phyloP scores from a whole-genome alignment of 2,329 filamentous ascomycete species.

The Colletotrichum lindemuthianum region DNA sequence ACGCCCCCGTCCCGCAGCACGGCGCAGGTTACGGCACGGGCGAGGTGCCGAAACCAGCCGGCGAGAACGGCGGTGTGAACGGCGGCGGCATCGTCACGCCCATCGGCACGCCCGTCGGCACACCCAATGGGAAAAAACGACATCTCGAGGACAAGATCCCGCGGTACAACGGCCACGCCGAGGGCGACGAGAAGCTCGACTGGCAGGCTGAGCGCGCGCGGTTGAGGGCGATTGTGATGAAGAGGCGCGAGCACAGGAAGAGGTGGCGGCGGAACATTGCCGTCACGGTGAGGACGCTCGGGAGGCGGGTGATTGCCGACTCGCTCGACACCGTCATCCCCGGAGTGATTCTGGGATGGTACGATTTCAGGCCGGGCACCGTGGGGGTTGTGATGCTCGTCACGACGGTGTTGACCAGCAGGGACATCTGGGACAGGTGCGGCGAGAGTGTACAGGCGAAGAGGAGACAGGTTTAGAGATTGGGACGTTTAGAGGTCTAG shows the following conservation, averaged over 20 bases:
- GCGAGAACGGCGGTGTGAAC: slow-evolving; percentile 37
- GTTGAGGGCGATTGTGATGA: slow-evolving; percentile 46
- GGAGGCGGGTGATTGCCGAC: slow-evolving; percentile 64
- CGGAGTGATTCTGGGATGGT: slow-evolving; percentile 68
- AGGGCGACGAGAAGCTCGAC: slow-evolving; percentile 21
- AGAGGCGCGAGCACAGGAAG: slow-evolving; percentile 46
- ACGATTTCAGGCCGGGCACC: slow-evolving; percentile 58
- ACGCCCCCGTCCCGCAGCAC: slow-evolving; percentile 47
- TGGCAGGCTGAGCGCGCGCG: slow-evolving; percentile 47
- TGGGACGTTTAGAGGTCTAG: background rate
- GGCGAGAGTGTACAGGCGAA: slow-evolving; percentile 9
- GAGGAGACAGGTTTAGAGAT: background rate
- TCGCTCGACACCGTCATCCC: slow-evolving; percentile 72
- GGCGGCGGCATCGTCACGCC: no score
- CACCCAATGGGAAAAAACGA: no score
- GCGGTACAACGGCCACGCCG: slow-evolving; percentile 11
- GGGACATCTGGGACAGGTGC: slow-evolving; percentile 69
- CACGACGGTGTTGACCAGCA: slow-evolving; percentile 69
- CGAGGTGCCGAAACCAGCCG: slow-evolving; percentile 30
- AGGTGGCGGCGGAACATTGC: slow-evolving; percentile 43
- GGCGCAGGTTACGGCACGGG: slow-evolving; percentile 43
- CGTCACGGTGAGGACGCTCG: slow-evolving; percentile 47
- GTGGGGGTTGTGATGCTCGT: slow-evolving; percentile 69
- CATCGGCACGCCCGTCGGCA: no score
- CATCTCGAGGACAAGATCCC: background rate